These are phyloP conservation scores for Cynara cardunculus DNA, from an alignment of 129 eudicot genomes.

Conservation along the genomic window DNA sequence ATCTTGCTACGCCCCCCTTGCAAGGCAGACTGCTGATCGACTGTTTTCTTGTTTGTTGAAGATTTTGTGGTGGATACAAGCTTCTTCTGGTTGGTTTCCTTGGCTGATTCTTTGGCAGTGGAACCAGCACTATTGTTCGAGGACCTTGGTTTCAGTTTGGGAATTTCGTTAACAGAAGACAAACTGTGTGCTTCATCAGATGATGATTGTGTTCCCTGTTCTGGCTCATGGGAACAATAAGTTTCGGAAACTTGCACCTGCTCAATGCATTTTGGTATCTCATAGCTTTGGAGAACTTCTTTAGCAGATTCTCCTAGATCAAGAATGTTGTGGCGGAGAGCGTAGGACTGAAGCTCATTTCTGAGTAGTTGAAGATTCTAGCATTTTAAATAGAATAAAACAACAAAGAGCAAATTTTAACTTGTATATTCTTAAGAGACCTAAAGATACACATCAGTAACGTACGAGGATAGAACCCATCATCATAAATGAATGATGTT, in stretches of 20 bases:
- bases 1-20: conserved; percentile 24
- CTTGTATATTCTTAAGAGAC: not conserved
- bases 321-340: conserved; percentile 47
- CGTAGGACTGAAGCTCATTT: conserved; percentile 71
- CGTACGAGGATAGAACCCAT: not conserved
- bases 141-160: conserved; percentile 45
- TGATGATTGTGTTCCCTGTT: conserved; percentile 42
- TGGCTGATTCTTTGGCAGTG: conserved; percentile 29
- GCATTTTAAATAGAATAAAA: not conserved
- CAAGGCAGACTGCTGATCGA: conserved; percentile 12
- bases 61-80: conserved; percentile 30
- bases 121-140: conserved; percentile 29
- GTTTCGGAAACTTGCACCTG: conserved; percentile 62
- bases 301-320: conserved; percentile 57
- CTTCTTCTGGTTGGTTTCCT: conserved; percentile 32
- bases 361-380: conserved; percentile 57
- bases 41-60: conserved; percentile 33
- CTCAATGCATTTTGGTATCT: conserved; percentile 50
- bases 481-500: not conserved
- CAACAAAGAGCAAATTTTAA: not conserved
- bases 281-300: conserved; percentile 54
- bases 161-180: conserved; percentile 40
- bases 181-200: conserved; percentile 56
- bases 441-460: not conserved
- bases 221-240: conserved; percentile 43